Evolutionary conservation across 192 early-diverging fungal genomes (phyloP).

Genomic region (Dissophora ornata): DNA sequence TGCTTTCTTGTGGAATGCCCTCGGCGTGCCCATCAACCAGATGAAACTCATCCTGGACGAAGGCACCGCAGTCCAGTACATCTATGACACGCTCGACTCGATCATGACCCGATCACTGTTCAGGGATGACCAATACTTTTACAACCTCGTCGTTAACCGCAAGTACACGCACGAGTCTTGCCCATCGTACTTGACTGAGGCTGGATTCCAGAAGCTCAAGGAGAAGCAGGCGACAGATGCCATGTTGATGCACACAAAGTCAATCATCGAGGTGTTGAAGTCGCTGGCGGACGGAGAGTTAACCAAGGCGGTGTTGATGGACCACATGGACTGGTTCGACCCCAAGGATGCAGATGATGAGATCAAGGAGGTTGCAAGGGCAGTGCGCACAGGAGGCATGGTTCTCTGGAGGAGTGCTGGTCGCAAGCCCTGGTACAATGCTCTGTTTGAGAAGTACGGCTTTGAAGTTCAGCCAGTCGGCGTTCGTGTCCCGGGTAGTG

Average conservation of each 20-base stretch:
- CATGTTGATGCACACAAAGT: conserved; percentile 84
- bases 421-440: conserved; percentile 85
- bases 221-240: conserved; percentile 64
- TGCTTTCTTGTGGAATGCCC: conserved; percentile 84
- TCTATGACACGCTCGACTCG: conserved; percentile 86
- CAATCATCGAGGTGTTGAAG: conserved; percentile 75
- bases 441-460: conserved; percentile 74
- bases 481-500: conserved; percentile 72
- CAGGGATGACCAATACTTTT: conserved; percentile 86
- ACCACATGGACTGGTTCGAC: conserved; percentile 90
- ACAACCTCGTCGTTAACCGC: conserved; percentile 78
- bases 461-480: conserved; percentile 75
- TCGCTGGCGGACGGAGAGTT: conserved; percentile 73
- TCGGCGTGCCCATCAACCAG: conserved; percentile 87
- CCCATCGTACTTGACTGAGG: conserved; percentile 80
- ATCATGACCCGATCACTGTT: conserved; percentile 71
- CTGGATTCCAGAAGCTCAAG: conserved; percentile 73
- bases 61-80: conserved; percentile 80
- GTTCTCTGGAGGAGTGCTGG: conserved; percentile 88
- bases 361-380: conserved; percentile 71
- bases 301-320: conserved; percentile 84
- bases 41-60: conserved; percentile 88
- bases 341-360: conserved; percentile 76
- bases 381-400: conserved; percentile 69
- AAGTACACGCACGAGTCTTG: conserved; percentile 74